Evolutionary conservation across 257 asterid genomes (phyloP).

Genomic region (Lavandula angustifolia): DNA sequence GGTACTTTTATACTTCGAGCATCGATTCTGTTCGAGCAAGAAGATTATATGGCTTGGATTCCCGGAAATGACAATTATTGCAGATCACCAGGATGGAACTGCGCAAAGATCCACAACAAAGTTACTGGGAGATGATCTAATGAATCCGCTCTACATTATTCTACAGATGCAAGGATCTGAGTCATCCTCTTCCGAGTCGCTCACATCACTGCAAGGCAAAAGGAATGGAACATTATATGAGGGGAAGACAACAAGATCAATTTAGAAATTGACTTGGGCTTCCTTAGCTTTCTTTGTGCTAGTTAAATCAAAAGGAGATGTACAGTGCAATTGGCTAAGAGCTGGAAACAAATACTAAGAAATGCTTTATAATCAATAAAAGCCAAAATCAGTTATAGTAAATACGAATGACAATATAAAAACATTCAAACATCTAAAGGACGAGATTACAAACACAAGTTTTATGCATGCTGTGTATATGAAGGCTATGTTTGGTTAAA

Average conservation of each 20-base stretch:
- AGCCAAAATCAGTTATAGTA: too few species aligned
- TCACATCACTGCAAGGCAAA: constrained; percentile 35
- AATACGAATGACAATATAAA: too few species aligned
- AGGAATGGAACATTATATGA: background rate
- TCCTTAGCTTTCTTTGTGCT: background rate
- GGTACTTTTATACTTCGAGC: constrained; percentile 2
- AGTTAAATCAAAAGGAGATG: background rate
- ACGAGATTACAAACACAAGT: too few species aligned
- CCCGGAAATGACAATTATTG: constrained; percentile 23
- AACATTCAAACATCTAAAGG: too few species aligned
- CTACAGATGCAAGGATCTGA: constrained; percentile 76
- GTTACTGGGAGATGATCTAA: constrained; percentile 17
- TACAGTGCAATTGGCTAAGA: background rate
- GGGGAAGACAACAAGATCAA: background rate
- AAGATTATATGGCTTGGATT: background rate
- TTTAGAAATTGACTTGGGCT: background rate
- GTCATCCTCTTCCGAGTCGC: constrained; percentile 77
- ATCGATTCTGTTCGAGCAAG: constrained; percentile 15
- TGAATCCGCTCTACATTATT: constrained; percentile 59
- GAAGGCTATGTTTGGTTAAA: too few species aligned
- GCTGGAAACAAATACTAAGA: background rate
- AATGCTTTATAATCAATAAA: too few species aligned
- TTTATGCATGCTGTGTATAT: too few species aligned
- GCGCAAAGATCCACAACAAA: constrained; percentile 17
- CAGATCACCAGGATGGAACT: background rate